Evolutionary conservation across 2,329 filamentous ascomycete species (phyloP).

Genomic region (Epichloe festucae): DNA sequence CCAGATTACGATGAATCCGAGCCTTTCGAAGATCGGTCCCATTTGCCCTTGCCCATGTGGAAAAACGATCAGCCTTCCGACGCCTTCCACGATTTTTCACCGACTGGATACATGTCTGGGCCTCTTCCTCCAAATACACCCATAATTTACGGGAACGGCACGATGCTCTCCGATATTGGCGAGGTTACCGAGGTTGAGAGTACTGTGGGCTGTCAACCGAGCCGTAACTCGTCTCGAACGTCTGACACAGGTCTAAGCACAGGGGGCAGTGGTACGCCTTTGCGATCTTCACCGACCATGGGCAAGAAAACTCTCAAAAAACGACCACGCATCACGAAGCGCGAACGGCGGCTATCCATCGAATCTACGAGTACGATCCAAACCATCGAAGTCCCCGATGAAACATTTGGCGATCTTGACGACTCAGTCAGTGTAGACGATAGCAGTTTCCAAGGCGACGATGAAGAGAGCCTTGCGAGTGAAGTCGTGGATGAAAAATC

Average conservation of each 20-base stretch:
- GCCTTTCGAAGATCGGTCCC: slow-evolving; percentile 37
- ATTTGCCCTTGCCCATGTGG: slow-evolving; percentile 40
- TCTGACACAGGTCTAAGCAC: slow-evolving; percentile 15
- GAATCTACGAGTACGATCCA: slow-evolving; percentile 51
- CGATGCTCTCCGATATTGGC: slow-evolving; percentile 54
- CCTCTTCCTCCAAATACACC: slow-evolving; percentile 43
- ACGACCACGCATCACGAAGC: slow-evolving; percentile 28
- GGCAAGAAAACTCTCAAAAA: slow-evolving; percentile 30
- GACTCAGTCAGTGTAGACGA: slow-evolving; percentile 49
- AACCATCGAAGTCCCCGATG: slow-evolving; percentile 31
- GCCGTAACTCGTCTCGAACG: slow-evolving; percentile 24
- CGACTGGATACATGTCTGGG: slow-evolving; percentile 26
- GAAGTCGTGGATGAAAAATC: slow-evolving; percentile 37
- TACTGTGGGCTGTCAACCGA: slow-evolving; percentile 29
- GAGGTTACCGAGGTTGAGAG: slow-evolving; percentile 43
- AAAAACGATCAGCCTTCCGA: slow-evolving; percentile 28
- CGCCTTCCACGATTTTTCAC: slow-evolving; percentile 29
- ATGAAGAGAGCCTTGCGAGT: slow-evolving; percentile 52
- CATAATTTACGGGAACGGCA: slow-evolving; percentile 57
- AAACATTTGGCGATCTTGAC: slow-evolving; percentile 48
- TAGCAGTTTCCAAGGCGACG: slow-evolving; percentile 53
- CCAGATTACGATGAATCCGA: slow-evolving; percentile 55
- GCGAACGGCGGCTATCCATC: slow-evolving; percentile 40
- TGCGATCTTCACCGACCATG: slow-evolving; percentile 33
- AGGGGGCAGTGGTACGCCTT: slow-evolving; percentile 19